Base-by-base conservation (phyloP, 306 rosid genomes). In the Mucuna pruriens region DNA sequence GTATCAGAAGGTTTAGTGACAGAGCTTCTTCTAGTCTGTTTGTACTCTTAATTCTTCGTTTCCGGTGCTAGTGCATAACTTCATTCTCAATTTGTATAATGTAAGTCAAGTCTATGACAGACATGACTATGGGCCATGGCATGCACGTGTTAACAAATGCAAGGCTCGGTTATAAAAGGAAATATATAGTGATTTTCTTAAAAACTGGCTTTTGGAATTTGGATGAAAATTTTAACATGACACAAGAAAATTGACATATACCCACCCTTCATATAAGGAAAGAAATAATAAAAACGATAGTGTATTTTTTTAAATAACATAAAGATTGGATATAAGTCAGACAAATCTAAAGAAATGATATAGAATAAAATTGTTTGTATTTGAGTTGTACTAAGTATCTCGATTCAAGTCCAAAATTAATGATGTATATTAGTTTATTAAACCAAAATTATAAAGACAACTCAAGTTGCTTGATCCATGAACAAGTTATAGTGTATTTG, bases 91-190 rank as follows among this genome's bases (percentile, higher is more conserved):
- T 80, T 31, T 55, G 61, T 29, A 10, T 62, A 68, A 67, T 75
- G 79, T 66, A 71, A 48, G 39, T 61, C 36, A 5, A 75, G 71
- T 20, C 65, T 69, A 68, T 36, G 46, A 10, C n/a, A 22, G 33
- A 9, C 38, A 68, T 40, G 70, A 76, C 66, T 57, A 46, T 80
- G 25, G 63, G 72, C 65, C 66, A 46, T 71, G 71, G 22, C 51
- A 80, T 62, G 79, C 34, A 62, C 52, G 2, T 62, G 31, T 61
- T 49, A 73, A 62, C 65, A 33, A 71, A 61, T 23, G 75, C 71
- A 63, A 17, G 67, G 16, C 22, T 72, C 66, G 5, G 38, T 29
- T 61, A 29, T 26, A 26, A 25, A 60, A 60, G 9, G 66, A 29
- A 61, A 29, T 29, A 26, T 61, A 15, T 15, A 26, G 7, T 29